Evolutionary conservation across 345 rosid genomes (phyloP).

Genomic region (Euphorbia peplus): DNA sequence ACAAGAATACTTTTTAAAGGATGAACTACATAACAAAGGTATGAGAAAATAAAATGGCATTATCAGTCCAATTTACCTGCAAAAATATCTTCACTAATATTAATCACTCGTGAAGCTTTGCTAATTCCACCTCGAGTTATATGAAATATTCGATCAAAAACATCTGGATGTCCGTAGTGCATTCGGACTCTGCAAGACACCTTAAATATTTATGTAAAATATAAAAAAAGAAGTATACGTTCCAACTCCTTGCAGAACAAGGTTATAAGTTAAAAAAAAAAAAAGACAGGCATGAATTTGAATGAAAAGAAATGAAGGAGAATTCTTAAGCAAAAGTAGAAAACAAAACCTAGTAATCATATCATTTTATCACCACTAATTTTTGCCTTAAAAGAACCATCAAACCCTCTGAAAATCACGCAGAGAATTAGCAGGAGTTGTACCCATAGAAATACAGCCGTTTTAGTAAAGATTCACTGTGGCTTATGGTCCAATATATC

Average conservation of each 20-base stretch:
- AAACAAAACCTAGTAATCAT: background rate
- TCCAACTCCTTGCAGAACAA: background rate
- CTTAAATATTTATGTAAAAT: background rate
- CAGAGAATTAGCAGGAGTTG: background rate
- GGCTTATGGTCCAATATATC: background rate
- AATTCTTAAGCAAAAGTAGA: background rate
- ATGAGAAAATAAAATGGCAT: background rate
- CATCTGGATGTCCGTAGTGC: slow-evolving; percentile 99
- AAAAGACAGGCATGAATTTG: background rate
- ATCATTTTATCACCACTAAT: background rate
- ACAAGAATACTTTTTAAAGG: background rate
- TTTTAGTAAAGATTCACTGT: background rate
- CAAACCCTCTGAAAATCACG: background rate
- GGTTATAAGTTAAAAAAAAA: background rate
- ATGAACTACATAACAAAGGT: background rate
- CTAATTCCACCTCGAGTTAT: slow-evolving; percentile 97
- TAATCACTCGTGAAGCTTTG: slow-evolving; percentile 95
- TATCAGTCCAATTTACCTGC: slow-evolving; percentile 56
- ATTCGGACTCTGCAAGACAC: slow-evolving; percentile 81
- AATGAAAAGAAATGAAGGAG: background rate
- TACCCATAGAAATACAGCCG: background rate
- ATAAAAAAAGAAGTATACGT: background rate
- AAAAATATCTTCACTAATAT: slow-evolving; percentile 95
- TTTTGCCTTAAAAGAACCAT: background rate
- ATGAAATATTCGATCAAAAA: slow-evolving; percentile 92